Evolutionary conservation across 108 stramenopile species (phyloP).

Genomic region (Skeletonema tropicum): DNA sequence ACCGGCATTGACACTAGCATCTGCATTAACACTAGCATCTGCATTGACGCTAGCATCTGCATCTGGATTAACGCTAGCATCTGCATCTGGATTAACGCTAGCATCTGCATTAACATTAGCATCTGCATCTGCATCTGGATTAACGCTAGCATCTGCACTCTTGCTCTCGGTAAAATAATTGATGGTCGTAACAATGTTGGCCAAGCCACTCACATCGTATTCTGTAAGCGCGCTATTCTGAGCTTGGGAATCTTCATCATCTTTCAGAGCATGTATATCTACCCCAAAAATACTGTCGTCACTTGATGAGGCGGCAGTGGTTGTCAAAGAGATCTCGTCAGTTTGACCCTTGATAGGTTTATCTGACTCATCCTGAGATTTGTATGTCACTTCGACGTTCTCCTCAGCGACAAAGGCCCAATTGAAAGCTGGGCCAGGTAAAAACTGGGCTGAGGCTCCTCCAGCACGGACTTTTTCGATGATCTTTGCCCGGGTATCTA

Average conservation of each 20-base stretch:
- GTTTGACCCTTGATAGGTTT: neutral
- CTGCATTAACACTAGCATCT: neutral
- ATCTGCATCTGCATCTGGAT: neutral
- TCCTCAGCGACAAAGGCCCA: neutral
- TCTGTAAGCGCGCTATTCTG: too few relatives aligned
- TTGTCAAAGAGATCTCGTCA: neutral
- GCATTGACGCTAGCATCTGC: neutral
- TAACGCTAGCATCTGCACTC: neutral
- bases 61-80: neutral
- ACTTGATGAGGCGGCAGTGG: neutral
- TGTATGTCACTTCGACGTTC: neutral
- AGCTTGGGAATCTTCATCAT: too few relatives aligned
- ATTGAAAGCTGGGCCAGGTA: neutral
- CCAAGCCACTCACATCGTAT: neutral
- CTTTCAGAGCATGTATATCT: neutral
- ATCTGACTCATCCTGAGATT: neutral
- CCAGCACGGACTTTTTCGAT: neutral
- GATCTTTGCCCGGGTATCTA: constrained; percentile 3
- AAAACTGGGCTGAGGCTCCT: neutral
- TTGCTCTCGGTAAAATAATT: too few relatives aligned
- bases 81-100: neutral
- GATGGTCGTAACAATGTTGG: neutral
- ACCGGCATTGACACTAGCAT: neutral
- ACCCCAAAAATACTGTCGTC: neutral
- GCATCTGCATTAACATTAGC: neutral